These are phyloP conservation scores for Graphium sp. DNA, from an alignment of 2,329 filamentous ascomycete genomes.

Conservation along the genomic window DNA sequence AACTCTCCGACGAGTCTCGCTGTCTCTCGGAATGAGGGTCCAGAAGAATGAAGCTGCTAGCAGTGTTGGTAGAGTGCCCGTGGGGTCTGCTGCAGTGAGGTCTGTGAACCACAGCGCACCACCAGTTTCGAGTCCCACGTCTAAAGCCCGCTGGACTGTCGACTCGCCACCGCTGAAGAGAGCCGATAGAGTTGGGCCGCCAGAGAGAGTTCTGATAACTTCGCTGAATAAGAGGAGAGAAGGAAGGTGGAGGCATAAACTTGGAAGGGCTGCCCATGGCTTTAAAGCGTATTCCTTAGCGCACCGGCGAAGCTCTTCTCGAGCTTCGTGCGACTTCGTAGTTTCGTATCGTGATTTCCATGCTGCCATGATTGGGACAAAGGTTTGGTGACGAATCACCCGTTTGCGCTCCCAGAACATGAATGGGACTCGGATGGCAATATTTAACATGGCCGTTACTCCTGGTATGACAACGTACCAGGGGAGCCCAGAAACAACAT, in stretches of 20 bases:
- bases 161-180: conserved; percentile 6
- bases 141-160: conserved; percentile 14
- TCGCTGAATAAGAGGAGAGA: too few species aligned
- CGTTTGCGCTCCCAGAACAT: conserved; percentile 20
- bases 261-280: too few species aligned
- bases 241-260: too few species aligned
- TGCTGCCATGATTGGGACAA: conserved; percentile 15
- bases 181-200: conserved; percentile 2
- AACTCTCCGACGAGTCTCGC: conserved; percentile 11
- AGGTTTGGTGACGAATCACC: conserved; percentile 12
- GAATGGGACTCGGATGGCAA: conserved; percentile 27
- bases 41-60: conserved; percentile 10
- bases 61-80: conserved; percentile 23
- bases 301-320: too few species aligned
- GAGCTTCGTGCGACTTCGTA: too few species aligned
- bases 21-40: conserved; percentile 12
- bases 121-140: conserved; percentile 28
- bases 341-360: too few species aligned
- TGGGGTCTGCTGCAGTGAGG: conserved; percentile 32
- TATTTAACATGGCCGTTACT: conserved; percentile 27
- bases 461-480: conserved; percentile 39
- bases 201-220: too few species aligned
- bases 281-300: too few species aligned
- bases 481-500: conserved; percentile 23
- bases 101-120: conserved; percentile 40